A percentile compares a stretch with the other conserved stretches of the same genome.
phyloP scores from a whole-genome alignment of 78 protist species.

The Dictyostelium firmibasis region DNA sequence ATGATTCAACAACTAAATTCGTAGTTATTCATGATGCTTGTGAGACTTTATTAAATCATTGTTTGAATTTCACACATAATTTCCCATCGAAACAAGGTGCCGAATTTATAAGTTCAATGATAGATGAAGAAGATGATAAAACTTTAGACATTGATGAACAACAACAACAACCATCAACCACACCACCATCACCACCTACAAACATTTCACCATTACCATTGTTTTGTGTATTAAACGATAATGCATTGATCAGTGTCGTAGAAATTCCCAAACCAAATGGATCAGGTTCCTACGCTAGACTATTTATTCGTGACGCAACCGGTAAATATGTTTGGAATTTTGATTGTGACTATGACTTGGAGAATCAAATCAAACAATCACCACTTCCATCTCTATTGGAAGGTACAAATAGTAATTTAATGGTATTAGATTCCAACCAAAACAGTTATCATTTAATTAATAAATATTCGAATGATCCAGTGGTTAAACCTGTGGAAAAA shows the following conservation, averaged over 20 bases:
- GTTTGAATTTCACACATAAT: conserved; percentile 51
- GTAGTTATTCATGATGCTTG: conserved; percentile 24
- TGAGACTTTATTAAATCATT: conserved; percentile 41
- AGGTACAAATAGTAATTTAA: background rate
- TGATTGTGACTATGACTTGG: conserved; percentile 36
- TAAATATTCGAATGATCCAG: background rate
- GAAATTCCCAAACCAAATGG: conserved; percentile 51
- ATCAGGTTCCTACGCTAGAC: conserved; percentile 30
- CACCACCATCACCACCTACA: background rate
- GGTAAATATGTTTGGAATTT: conserved; percentile 74
- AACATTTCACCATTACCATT: conserved; percentile 14
- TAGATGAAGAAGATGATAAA: conserved; percentile 55
- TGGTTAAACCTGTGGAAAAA: background rate
- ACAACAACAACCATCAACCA: background rate
- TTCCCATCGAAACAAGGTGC: conserved; percentile 72
- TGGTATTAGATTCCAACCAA: background rate
- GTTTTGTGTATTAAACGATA: conserved; percentile 48
- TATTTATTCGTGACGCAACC: conserved; percentile 75
- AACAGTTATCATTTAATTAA: conserved; percentile 24
- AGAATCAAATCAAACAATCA: background rate
- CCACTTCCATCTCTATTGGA: background rate
- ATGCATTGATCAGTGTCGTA: conserved; percentile 50
- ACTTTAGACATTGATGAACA: background rate
- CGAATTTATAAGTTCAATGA: conserved; percentile 34
- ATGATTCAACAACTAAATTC: background rate